Percentiles rank a stretch among this genome's conserved stretches.
phyloP scores from a whole-genome alignment of 345 rosid species.

The Corchorus capsularis region DNA sequence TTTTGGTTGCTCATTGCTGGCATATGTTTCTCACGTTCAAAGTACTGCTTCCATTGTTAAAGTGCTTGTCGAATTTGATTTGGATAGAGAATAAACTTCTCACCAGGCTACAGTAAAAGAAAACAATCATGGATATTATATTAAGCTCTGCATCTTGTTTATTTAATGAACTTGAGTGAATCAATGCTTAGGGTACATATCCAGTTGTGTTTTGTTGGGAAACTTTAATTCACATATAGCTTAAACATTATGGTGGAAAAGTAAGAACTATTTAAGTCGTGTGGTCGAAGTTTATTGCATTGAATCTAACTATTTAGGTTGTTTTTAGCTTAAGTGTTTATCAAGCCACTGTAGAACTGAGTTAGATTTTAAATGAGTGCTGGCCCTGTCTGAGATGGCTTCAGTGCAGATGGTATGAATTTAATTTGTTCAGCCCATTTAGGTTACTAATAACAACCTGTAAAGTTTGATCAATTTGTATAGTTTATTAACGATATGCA shows the following conservation, averaged over 20 bases:
- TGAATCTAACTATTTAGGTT: neutral
- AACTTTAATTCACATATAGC: neutral
- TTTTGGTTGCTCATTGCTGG: neutral
- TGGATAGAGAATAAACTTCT: neutral
- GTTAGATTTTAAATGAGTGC: neutral
- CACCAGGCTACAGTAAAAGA: neutral
- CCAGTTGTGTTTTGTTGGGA: neutral
- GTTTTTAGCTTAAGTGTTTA: neutral
- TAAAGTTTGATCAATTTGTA: neutral
- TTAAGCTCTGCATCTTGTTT: too few relatives aligned
- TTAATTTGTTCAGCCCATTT: neutral
- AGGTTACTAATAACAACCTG: neutral
- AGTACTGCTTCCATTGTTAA: neutral
- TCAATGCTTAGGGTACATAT: neutral
- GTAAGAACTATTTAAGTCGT: neutral
- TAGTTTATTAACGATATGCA: neutral
- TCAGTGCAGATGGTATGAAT: neutral
- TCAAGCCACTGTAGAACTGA: neutral
- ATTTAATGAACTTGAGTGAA: neutral
- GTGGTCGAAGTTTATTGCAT: neutral
- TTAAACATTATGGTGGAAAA: neutral
- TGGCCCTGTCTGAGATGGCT: neutral
- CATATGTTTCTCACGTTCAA: neutral
- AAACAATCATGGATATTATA: neutral
- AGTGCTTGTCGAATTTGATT: neutral